These are phyloP conservation scores for Nephelium lappaceum DNA, from an alignment of 345 rosid species.

Conservation along the genomic window DNA sequence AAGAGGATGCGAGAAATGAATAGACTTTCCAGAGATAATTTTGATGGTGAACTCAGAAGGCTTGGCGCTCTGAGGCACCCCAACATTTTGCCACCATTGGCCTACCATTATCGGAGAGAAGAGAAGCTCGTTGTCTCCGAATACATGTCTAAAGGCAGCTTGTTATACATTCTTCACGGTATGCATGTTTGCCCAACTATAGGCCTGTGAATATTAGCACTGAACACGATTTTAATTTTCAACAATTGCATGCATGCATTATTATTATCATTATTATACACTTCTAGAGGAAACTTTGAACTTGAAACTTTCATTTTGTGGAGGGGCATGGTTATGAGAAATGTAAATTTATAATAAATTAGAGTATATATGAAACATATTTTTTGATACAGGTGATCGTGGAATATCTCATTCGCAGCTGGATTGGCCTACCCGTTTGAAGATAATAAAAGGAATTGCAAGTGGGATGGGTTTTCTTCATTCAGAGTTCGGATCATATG, in stretches of 20 bases:
- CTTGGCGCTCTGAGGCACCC: slow-evolving; percentile 63
- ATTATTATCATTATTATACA: no score
- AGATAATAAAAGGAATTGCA: slow-evolving; percentile 61
- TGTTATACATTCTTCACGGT: slow-evolving; percentile 82
- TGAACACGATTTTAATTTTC: no score
- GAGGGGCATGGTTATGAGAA: no score
- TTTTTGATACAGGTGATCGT: slow-evolving; percentile 39
- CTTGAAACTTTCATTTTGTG: no score
- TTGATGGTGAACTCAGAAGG: slow-evolving; percentile 73
- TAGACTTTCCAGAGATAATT: slow-evolving; percentile 49
- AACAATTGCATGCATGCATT: no score
- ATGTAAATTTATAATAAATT: no score
- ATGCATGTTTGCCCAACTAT: neutral
- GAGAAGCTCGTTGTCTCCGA: slow-evolving; percentile 89
- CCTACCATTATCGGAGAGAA: slow-evolving; percentile 76
- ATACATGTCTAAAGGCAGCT: slow-evolving; percentile 80
- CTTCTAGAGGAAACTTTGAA: no score
- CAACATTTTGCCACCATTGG: slow-evolving; percentile 74
- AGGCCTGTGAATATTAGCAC: no score
- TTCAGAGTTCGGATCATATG: slow-evolving; percentile 49
- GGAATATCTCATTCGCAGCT: slow-evolving; percentile 55
- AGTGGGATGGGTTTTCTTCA: slow-evolving; percentile 68
- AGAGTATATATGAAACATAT: no score
- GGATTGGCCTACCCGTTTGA: slow-evolving; percentile 65
- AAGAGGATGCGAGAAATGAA: slow-evolving; percentile 88